These are phyloP conservation scores for Sporobolomyces phaffii DNA, from an alignment of 768 basidiomycete species.

Conservation along the genomic window DNA sequence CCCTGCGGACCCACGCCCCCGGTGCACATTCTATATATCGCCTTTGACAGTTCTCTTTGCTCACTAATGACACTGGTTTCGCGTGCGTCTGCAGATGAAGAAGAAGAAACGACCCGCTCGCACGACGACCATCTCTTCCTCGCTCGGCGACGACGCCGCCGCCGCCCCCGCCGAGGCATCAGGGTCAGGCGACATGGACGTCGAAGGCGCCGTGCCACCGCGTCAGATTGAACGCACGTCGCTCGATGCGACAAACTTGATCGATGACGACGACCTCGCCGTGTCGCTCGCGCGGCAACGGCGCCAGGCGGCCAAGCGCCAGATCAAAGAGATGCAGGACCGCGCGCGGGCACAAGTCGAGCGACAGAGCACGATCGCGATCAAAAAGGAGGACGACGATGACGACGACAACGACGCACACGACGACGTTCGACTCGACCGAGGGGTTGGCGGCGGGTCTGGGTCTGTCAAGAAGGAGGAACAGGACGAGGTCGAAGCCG, in stretches of 20 bases:
- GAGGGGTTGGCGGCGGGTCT: too few species aligned
- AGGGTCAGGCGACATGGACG: constrained; percentile 56
- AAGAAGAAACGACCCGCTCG: constrained; percentile 71
- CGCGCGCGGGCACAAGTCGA: constrained; percentile 43
- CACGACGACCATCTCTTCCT: constrained; percentile 44
- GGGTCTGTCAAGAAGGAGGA: not conserved
- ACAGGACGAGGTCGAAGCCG: constrained; percentile 42
- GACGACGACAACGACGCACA: not conserved
- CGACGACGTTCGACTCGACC: too few species aligned
- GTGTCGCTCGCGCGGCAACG: constrained; percentile 80
- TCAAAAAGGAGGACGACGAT: constrained; percentile 52
- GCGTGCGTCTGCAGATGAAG: constrained; percentile 52
- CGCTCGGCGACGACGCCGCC: constrained; percentile 48
- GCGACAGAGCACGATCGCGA: constrained; percentile 44
- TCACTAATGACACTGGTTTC: too few species aligned
- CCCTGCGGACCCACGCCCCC: too few species aligned
- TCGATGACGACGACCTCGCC: constrained; percentile 98
- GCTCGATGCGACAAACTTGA: constrained; percentile 49
- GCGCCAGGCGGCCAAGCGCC: constrained; percentile 69
- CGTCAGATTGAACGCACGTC: constrained; percentile 62
- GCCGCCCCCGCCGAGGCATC: too few species aligned
- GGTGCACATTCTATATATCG: too few species aligned
- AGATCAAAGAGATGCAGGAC: constrained; percentile 56
- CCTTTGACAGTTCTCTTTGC: too few species aligned
- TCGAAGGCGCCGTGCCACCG: constrained; percentile 52